Evolutionary conservation across 2,329 filamentous ascomycete species (phyloP).

Genomic region (Nannizziopsis arthrosporioides): DNA sequence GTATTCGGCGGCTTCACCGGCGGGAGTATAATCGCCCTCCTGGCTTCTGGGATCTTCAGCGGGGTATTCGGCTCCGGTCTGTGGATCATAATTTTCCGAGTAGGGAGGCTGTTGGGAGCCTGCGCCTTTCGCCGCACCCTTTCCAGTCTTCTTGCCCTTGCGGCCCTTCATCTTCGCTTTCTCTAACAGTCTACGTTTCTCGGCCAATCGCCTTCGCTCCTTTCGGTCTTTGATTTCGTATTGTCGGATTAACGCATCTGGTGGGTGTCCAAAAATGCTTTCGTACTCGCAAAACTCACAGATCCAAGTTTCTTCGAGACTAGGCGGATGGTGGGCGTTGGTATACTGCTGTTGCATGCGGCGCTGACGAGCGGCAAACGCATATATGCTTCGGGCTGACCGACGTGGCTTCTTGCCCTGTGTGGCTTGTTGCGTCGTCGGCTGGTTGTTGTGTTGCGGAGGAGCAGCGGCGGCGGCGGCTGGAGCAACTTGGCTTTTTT

Average conservation of each 20-base stretch:
- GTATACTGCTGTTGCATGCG: constrained; percentile 63
- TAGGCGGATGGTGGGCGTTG: constrained; percentile 63
- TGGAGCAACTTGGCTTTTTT: constrained; percentile 23
- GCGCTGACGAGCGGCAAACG: constrained; percentile 63
- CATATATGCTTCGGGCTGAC: constrained; percentile 58
- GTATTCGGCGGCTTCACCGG: constrained; percentile 32
- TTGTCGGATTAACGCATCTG: constrained; percentile 70
- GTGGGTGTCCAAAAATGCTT: constrained; percentile 79
- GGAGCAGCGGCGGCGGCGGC: too few relatives aligned
- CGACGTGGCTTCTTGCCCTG: constrained; percentile 53
- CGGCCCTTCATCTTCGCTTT: constrained; percentile 90
- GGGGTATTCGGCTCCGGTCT: constrained; percentile 29
- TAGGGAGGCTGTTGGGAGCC: constrained; percentile 22
- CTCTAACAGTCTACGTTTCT: constrained; percentile 71
- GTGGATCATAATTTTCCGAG: constrained; percentile 33
- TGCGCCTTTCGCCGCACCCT: constrained; percentile 46
- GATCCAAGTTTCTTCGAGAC: constrained; percentile 70
- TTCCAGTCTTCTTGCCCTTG: constrained; percentile 74
- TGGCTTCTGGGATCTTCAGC: constrained; percentile 33
- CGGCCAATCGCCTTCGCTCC: constrained; percentile 70
- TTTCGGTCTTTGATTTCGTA: constrained; percentile 92
- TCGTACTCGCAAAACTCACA: constrained; percentile 99
- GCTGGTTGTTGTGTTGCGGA: constrained; percentile 22
- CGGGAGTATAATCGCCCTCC: constrained; percentile 38
- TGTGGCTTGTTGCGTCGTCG: constrained; percentile 32